phyloP scores from a whole-genome alignment of 2,329 filamentous ascomycete genomes.

The Ciborinia camelliae region DNA sequence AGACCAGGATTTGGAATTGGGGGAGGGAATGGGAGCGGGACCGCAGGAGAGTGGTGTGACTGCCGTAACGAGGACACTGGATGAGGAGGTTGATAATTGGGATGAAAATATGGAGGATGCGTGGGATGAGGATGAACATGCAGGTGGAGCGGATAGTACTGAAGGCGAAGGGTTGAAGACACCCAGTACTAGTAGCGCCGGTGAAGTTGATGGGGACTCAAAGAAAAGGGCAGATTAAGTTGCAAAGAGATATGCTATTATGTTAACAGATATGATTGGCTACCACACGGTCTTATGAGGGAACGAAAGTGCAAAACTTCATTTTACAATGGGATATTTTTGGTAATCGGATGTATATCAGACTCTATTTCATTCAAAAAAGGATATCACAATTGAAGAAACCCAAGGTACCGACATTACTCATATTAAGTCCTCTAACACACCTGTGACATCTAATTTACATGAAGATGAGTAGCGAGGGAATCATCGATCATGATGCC shows the following conservation, averaged over 20 bases:
- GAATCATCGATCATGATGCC: not conserved
- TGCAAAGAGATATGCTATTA: conserved; percentile 28
- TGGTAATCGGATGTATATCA: conserved; percentile 12
- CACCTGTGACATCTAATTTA: not conserved
- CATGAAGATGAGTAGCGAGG: not conserved
- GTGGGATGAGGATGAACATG: conserved; percentile 58
- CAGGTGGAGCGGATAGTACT: conserved; percentile 25
- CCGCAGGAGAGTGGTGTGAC: conserved; percentile 65
- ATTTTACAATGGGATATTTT: not conserved
- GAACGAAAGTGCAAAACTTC: not conserved
- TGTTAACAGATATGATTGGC: conserved; percentile 15
- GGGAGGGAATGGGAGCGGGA: conserved; percentile 48
- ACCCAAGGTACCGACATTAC: not conserved
- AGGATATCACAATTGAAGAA: not conserved
- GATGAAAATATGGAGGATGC: conserved; percentile 71
- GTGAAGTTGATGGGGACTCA: conserved; percentile 33
- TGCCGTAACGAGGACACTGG: conserved; percentile 49
- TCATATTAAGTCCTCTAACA: not conserved
- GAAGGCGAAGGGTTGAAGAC: conserved; percentile 37
- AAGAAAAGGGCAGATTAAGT: conserved; percentile 37
- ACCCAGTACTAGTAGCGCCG: conserved; percentile 38
- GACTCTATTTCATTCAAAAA: not conserved
- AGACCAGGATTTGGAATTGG: conserved; percentile 71
- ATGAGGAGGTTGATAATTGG: conserved; percentile 89
- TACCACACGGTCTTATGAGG: conserved; percentile 1